phyloP scores from a whole-genome alignment of 495 filamentous ascomycete genomes.

The Neurospora tetrasperma region DNA sequence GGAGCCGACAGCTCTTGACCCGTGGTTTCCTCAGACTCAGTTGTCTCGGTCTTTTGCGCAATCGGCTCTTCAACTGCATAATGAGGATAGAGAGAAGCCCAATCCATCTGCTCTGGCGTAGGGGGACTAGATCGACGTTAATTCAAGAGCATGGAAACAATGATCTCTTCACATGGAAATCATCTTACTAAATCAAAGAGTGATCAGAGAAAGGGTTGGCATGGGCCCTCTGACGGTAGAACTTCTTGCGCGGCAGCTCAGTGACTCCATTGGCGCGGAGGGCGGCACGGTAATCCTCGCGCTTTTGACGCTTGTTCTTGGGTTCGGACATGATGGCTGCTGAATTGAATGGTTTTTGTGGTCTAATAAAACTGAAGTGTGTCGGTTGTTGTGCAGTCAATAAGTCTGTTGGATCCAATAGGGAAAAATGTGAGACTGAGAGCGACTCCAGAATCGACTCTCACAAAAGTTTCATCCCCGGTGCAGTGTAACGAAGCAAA shows the following conservation, averaged over 20 bases:
- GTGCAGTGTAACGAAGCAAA: not conserved
- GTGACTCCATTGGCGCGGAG: constrained; percentile 14
- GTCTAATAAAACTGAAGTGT: not conserved
- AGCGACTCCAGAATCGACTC: not conserved
- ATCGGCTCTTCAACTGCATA: constrained; percentile 31
- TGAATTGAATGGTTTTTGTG: constrained; percentile 2
- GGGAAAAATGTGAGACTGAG: not conserved
- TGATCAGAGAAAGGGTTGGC: constrained; percentile 98
- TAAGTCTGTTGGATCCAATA: not conserved
- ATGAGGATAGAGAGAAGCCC: constrained; percentile 74
- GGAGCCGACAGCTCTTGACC: constrained; percentile 5
- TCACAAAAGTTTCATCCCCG: not conserved
- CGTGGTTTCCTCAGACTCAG: constrained; percentile 4
- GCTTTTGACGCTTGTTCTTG: constrained; percentile 59
- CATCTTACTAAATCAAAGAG: constrained; percentile 64
- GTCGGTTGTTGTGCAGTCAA: not conserved
- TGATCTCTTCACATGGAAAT: not conserved
- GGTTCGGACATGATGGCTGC: constrained; percentile 36
- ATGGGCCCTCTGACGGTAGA: constrained; percentile 92
- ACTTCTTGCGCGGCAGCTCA: constrained; percentile 75
- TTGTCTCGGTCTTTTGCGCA: constrained; percentile 2
- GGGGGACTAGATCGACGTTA: constrained; percentile 49
- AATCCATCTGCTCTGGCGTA: constrained; percentile 78
- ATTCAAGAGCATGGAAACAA: not conserved
- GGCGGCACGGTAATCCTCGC: constrained; percentile 55